Base-by-base conservation (phyloP, 2,329 filamentous ascomycete genomes). In the Trichothecium sympodiale region DNA sequence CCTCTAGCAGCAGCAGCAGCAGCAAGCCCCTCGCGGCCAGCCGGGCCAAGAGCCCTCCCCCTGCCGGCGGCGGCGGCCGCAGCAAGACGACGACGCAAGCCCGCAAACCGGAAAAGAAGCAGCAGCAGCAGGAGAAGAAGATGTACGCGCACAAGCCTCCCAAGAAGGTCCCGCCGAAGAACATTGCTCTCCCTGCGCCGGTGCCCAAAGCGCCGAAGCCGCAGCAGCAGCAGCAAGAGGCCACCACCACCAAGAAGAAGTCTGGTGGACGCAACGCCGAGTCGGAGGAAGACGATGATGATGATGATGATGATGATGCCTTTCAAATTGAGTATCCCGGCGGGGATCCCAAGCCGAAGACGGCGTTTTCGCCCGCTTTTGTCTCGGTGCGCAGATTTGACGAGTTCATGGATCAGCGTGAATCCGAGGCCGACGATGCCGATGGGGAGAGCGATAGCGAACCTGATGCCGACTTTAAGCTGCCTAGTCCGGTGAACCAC, bases 261-360 rank as follows among this genome's bases (percentile, higher is more conserved):
- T n/a, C 34, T n/a, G 20, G 29, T 25, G 17, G 29, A 20, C 42
- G 42, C 3, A 50, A 53, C 35, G 54, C 63, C 4, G 64, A 69
- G 2, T 66, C 73, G 6, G 66, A 69, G 2, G 69, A 72, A 0
- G 66, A 71, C 7, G 69, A 71, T 4, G 66, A 69, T 14, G 64
- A 69, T 10, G 71, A 75, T 30, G 73, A 71, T 17, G 74, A 74
- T 34, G 67, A 69, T 32, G 68, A 67, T 17, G 60, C 78, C 25
- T 65, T 69, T 29, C 65, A 68, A 17, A 63, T 80, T 38, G 76
- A 80, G 51, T 76, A 75, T 43, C 74, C 74, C 1, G 71, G 65
- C 31, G 69, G 63, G 23, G 64, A 63, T 16, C 54, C 57, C 3
- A 51, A 56, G 38, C 40, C 37, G 36, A 41, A 47, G 38, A 54